Conservation (phyloP, 345 rosid species). For the Linum trigynum region DNA sequence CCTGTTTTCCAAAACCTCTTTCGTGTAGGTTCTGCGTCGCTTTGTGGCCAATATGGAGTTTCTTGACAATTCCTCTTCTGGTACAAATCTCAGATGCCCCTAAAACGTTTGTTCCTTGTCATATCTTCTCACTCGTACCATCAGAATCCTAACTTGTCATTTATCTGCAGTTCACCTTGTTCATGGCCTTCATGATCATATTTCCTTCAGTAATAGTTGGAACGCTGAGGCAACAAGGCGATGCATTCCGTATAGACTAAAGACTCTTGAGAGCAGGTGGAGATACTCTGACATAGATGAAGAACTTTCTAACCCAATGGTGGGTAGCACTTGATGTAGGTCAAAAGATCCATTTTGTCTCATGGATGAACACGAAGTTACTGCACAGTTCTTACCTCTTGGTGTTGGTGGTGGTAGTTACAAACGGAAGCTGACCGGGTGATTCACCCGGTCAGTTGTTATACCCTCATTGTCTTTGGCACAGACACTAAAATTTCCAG, state of each 20-base stretch:
- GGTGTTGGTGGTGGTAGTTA: neutral
- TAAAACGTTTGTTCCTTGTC: neutral
- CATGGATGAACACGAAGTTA: neutral
- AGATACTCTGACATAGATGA: conserved; percentile 23
- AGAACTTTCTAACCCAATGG: conserved; percentile 14
- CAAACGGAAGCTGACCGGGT: conserved; percentile 7
- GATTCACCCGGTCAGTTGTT: neutral
- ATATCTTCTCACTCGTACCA: neutral
- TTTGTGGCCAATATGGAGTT: conserved; percentile 92
- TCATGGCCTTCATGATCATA: conserved; percentile 84
- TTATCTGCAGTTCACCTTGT: conserved; percentile 72
- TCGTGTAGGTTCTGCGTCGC: conserved; percentile 61
- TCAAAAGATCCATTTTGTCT: conserved; percentile 4
- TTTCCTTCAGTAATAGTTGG: conserved; percentile 66
- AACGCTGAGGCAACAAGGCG: conserved; percentile 55
- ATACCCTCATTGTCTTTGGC: neutral
- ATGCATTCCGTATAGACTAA: conserved; percentile 59
- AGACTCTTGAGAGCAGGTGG: conserved; percentile 12
- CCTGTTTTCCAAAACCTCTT: conserved; percentile 13
- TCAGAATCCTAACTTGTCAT: conserved; percentile 6
- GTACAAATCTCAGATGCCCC: conserved; percentile 24
- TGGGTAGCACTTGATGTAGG: conserved; percentile 8
- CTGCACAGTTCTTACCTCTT: conserved; percentile 10
- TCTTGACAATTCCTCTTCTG: conserved; percentile 93
- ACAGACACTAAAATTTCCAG: neutral